A percentile compares a stretch with the other conserved stretches of the same genome.
Evolutionary conservation across 306 rosid species (phyloP).

Genomic region (Benincasa hispida): DNA sequence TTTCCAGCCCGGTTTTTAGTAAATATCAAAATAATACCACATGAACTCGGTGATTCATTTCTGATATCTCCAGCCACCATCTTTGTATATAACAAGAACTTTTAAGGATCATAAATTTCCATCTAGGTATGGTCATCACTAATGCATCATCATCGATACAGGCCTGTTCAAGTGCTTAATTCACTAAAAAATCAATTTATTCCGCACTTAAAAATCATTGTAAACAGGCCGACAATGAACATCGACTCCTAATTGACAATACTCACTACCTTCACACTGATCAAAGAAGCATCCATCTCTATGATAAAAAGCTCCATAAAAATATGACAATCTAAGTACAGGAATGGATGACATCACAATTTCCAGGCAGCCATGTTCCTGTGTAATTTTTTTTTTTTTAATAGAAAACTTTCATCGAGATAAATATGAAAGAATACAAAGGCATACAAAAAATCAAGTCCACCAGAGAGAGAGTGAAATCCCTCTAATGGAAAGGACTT

Average conservation of each 20-base stretch:
- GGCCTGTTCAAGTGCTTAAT: no score
- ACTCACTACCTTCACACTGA: background rate
- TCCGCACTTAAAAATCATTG: no score
- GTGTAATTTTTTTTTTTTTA: no score
- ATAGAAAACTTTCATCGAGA: no score
- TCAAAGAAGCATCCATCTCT: background rate
- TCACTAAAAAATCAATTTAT: no score
- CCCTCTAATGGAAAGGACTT: no score
- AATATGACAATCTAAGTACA: background rate
- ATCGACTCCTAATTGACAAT: background rate
- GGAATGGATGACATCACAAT: background rate
- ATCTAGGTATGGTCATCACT: background rate
- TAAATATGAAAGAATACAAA: no score
- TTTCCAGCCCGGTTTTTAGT: no score
- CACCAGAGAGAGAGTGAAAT: no score
- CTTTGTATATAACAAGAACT: background rate
- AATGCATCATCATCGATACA: background rate
- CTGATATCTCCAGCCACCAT: background rate
- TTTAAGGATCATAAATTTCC: background rate
- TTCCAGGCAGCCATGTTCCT: no score
- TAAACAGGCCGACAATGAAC: background rate
- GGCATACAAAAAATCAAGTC: no score
- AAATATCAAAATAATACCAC: no score
- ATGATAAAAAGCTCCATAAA: background rate
- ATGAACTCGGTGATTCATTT: background rate